A percentile compares a stretch with the other conserved stretches of the same genome.
Conservation (phyloP, 2,329 filamentous ascomycete species). For the Neonectria ditissima region DNA sequence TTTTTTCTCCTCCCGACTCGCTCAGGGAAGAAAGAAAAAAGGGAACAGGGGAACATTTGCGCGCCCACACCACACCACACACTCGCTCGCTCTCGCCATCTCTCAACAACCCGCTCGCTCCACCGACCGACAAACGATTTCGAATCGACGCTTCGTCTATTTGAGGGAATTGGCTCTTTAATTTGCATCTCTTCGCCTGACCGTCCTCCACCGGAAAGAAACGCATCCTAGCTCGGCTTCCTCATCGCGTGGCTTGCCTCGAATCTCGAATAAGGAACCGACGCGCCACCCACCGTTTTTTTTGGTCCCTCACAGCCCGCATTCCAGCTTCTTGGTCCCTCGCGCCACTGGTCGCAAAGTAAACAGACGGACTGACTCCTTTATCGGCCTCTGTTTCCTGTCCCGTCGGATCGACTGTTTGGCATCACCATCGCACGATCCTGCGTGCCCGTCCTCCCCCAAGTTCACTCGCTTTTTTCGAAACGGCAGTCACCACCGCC, state of each 20-base stretch:
- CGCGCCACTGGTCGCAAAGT: not conserved
- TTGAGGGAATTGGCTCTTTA: not conserved
- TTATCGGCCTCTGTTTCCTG: not conserved
- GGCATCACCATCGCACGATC: slow-evolving; percentile 6
- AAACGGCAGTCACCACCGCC: slow-evolving; percentile 15
- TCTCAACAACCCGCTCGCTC: slow-evolving; percentile 7
- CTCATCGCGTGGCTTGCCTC: slow-evolving; percentile 15
- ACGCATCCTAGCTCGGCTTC: not conserved
- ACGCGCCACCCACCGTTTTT: slow-evolving; percentile 14
- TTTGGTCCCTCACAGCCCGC: slow-evolving; percentile 28
- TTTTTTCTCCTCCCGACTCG: slow-evolving; percentile 10
- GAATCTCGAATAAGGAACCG: slow-evolving; percentile 4
- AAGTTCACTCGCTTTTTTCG: slow-evolving; percentile 21
- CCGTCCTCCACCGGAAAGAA: slow-evolving; percentile 4
- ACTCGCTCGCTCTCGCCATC: slow-evolving; percentile 8
- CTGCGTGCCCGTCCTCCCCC: slow-evolving; percentile 11
- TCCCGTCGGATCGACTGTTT: not conserved
- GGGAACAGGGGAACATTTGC: slow-evolving; percentile 5
- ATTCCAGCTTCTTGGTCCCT: slow-evolving; percentile 32
- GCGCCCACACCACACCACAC: not conserved
- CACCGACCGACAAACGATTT: slow-evolving; percentile 1
- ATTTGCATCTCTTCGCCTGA: not conserved
- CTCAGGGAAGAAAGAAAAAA: slow-evolving; percentile 1
- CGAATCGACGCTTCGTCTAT: slow-evolving; percentile 7
- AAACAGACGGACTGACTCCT: slow-evolving; percentile 18